Conservation (phyloP, 2,329 filamentous ascomycete genomes). For the Epichloe coenophiala region DNA sequence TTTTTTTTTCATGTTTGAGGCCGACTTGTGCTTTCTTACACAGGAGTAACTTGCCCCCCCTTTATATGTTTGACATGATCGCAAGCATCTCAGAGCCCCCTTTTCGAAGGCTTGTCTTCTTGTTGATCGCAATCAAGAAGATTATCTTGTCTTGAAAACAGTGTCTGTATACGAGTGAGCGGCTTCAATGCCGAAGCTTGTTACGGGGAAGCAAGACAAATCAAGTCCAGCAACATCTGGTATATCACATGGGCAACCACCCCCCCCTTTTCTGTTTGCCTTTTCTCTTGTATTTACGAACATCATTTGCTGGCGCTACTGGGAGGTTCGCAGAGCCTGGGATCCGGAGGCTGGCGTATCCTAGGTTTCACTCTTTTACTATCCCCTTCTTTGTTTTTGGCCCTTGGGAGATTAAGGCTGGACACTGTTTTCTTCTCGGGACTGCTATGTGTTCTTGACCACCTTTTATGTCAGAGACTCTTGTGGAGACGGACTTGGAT, state of each 20-base stretch:
- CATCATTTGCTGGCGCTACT: constrained; percentile 3
- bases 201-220: not conserved
- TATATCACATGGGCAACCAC: not conserved
- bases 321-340: not conserved
- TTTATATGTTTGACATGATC: not conserved
- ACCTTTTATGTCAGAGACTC: not conserved
- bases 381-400: constrained; percentile 4
- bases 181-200: not conserved
- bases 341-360: constrained; percentile 2
- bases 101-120: not conserved
- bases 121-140: not conserved
- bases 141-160: not conserved
- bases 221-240: not conserved
- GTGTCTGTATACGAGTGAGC: not conserved
- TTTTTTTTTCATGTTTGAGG: not conserved
- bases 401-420: not conserved
- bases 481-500: constrained; percentile 4
- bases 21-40: constrained; percentile 1
- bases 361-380: constrained; percentile 3
- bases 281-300: not conserved
- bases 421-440: constrained; percentile 1
- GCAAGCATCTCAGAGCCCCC: not conserved
- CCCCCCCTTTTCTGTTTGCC: not conserved
- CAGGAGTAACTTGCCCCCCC: not conserved
- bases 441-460: not conserved